Conservation (phyloP, 495 filamentous ascomycete genomes). For the Talaromyces proteolyticus region DNA sequence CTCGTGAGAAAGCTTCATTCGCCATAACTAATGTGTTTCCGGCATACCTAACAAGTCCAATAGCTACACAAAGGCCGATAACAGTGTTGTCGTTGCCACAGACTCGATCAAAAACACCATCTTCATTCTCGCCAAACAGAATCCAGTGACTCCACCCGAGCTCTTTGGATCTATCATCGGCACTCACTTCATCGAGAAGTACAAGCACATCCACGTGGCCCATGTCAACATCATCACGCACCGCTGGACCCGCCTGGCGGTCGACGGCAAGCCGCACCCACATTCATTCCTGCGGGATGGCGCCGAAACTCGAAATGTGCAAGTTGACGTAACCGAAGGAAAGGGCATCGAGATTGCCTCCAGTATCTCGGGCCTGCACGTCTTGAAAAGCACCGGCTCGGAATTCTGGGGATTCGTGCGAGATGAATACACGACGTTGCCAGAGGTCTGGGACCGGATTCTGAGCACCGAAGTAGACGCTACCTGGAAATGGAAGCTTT, state of each 20-base stretch:
- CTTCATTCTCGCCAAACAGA: constrained; percentile 89
- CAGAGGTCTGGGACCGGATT: constrained; percentile 90
- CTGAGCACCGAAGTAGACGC: constrained; percentile 87
- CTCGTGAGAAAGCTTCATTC: constrained; percentile 51
- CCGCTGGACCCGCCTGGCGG: constrained; percentile 83
- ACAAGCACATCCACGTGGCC: constrained; percentile 78
- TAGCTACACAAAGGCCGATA: constrained; percentile 90
- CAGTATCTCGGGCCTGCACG: constrained; percentile 67
- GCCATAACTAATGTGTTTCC: background rate
- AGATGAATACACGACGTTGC: constrained; percentile 87
- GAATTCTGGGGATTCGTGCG: constrained; percentile 91
- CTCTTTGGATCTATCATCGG: constrained; percentile 81
- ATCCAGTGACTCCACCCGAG: constrained; percentile 90
- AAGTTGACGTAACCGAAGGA: constrained; percentile 43
- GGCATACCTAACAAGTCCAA: background rate
- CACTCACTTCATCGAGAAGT: constrained; percentile 81
- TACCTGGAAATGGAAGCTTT: constrained; percentile 76
- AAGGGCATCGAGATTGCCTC: constrained; percentile 68
- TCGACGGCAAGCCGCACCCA: constrained; percentile 90
- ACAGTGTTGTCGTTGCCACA: constrained; percentile 91
- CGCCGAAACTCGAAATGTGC: constrained; percentile 65
- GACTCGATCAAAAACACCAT: constrained; percentile 98
- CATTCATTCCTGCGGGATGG: constrained; percentile 93
- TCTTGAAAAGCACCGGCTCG: constrained; percentile 96
- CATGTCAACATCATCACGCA: constrained; percentile 77